Conservation (phyloP, 345 rosid species). For the Populus alba region DNA sequence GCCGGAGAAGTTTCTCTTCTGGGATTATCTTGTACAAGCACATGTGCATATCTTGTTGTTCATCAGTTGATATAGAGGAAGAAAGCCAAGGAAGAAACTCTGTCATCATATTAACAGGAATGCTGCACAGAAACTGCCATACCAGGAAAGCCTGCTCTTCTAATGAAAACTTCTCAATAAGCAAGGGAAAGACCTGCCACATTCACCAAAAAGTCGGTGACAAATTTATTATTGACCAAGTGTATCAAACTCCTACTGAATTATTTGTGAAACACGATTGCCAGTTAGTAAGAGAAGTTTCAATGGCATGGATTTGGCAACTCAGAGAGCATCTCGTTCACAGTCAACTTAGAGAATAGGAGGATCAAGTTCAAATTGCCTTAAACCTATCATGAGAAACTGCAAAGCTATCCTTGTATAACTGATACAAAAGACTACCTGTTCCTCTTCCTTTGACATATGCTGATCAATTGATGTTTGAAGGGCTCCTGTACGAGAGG, state of each 20-base stretch:
- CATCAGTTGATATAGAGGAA: slow-evolving; percentile 65
- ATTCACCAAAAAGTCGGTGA: slow-evolving; percentile 18
- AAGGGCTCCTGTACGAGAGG: slow-evolving; percentile 79
- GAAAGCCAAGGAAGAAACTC: slow-evolving; percentile 86
- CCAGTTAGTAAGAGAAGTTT: background rate
- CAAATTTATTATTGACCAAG: slow-evolving; percentile 4
- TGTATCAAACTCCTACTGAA: slow-evolving; percentile 1
- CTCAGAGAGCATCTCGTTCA: slow-evolving; percentile 2
- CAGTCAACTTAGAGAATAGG: background rate
- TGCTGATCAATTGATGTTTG: slow-evolving; percentile 80
- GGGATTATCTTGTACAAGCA: slow-evolving; percentile 68
- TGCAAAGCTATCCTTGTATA: background rate
- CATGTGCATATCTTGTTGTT: slow-evolving; percentile 52
- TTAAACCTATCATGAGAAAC: background rate
- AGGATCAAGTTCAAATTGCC: background rate
- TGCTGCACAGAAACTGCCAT: slow-evolving; percentile 85
- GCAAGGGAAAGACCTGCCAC: slow-evolving; percentile 68
- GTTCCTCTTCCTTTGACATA: slow-evolving; percentile 93
- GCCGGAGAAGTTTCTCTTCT: slow-evolving; percentile 59
- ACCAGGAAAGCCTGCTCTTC: slow-evolving; percentile 78
- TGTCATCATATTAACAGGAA: slow-evolving; percentile 72
- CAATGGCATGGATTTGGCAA: slow-evolving; percentile 2
- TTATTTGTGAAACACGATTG: background rate
- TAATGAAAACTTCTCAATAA: slow-evolving; percentile 67
- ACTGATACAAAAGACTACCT: slow-evolving; percentile 39